Conservation (phyloP, 192 early-diverging fungal species). For the Phycomyces blakesleeanus region DNA sequence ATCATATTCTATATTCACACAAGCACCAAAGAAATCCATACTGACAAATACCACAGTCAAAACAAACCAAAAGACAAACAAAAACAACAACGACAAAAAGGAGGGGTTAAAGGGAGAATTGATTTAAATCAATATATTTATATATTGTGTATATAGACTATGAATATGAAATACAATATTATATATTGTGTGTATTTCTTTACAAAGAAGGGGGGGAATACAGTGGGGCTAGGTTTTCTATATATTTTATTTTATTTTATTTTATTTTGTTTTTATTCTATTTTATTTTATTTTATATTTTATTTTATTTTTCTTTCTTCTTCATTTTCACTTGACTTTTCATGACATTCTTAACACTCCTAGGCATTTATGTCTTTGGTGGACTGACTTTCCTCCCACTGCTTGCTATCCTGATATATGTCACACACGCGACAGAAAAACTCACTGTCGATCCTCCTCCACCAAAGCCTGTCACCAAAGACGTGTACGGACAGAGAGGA, state of each 20-base stretch:
- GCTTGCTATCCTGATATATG: constrained; percentile 16
- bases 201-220: too few relatives aligned
- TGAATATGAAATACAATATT: too few relatives aligned
- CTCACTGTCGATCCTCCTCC: not conserved
- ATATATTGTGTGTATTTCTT: too few relatives aligned
- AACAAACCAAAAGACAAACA: too few relatives aligned
- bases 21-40: too few relatives aligned
- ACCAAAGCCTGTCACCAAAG: not conserved
- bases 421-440: not conserved
- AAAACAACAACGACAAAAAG: too few relatives aligned
- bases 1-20: too few relatives aligned
- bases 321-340: not conserved
- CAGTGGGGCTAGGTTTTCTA: not conserved
- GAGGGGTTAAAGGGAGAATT: too few relatives aligned
- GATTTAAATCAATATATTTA: too few relatives aligned
- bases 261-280: not conserved
- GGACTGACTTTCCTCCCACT: constrained; percentile 41
- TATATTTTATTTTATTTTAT: not conserved
- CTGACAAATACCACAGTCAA: too few relatives aligned
- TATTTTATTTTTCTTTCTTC: not conserved
- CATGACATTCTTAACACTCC: constrained; percentile 6
- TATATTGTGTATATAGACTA: too few relatives aligned
- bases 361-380: constrained; percentile 38
- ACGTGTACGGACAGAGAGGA: not conserved
- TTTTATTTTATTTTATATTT: not conserved